These are phyloP conservation scores for Trametes versicolor DNA, from an alignment of 1,284 basidiomycete genomes.

Conservation along the genomic window DNA sequence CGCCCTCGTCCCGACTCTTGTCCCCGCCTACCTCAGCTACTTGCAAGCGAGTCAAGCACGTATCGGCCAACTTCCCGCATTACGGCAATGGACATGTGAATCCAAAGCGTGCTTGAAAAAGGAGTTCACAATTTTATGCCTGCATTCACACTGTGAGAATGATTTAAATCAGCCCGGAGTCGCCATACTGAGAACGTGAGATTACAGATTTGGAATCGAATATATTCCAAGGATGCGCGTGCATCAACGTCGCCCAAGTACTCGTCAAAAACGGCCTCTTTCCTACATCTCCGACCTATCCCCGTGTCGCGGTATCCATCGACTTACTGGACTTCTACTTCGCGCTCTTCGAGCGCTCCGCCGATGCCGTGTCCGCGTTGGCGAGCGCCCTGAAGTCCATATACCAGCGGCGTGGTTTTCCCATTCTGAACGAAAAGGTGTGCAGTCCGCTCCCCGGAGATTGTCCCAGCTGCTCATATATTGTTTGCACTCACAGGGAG, in stretches of 20 bases:
- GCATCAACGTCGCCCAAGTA: slow-evolving; percentile 2
- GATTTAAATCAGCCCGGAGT: not conserved
- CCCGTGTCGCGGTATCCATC: slow-evolving; percentile 26
- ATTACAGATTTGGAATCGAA: not conserved
- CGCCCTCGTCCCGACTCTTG: not conserved
- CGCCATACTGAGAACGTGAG: too few relatives aligned
- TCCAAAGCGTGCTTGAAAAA: not conserved
- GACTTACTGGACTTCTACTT: slow-evolving; percentile 39
- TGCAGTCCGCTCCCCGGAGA: not conserved
- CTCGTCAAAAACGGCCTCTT: slow-evolving; percentile 26
- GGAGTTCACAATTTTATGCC: not conserved
- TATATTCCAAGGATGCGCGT: slow-evolving; percentile 7
- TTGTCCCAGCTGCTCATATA: too few relatives aligned
- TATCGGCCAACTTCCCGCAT: not conserved
- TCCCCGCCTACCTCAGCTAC: slow-evolving; percentile 1
- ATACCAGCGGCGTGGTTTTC: slow-evolving; percentile 35
- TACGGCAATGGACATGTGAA: not conserved
- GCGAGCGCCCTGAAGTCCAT: slow-evolving; percentile 33
- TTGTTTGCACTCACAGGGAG: slow-evolving; percentile 18
- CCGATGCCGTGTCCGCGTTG: slow-evolving; percentile 39
- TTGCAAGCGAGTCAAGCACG: not conserved
- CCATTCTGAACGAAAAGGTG: slow-evolving; percentile 25
- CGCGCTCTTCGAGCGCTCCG: slow-evolving; percentile 39
- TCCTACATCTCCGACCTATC: slow-evolving; percentile 22
- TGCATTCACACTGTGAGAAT: not conserved